Evolutionary conservation across 2,329 filamentous ascomycete species (phyloP).

Genomic region (Colletotrichum sp.): DNA sequence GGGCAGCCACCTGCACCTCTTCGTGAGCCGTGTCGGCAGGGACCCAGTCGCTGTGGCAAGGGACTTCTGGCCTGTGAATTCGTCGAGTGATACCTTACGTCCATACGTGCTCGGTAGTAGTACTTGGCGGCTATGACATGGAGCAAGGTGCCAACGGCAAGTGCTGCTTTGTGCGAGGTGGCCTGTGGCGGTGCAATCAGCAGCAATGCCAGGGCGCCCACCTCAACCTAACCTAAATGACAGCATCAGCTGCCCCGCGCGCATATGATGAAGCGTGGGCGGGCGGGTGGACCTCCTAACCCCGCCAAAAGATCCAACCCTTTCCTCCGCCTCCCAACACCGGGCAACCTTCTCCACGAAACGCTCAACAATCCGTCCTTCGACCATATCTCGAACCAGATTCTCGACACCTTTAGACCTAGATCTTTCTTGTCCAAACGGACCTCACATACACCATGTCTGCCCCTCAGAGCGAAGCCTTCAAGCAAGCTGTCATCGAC

Average conservation of each 20-base stretch:
- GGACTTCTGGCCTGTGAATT: not conserved
- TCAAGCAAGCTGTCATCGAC: constrained; percentile 64
- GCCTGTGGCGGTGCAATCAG: constrained; percentile 14
- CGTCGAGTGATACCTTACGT: not conserved
- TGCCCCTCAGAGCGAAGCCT: constrained; percentile 46
- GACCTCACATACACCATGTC: constrained; percentile 40
- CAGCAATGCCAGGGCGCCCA: not conserved
- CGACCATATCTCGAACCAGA: not conserved
- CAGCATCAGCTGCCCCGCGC: constrained; percentile 22
- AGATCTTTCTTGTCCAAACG: not conserved
- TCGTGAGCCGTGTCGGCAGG: not conserved
- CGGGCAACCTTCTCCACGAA: constrained; percentile 4
- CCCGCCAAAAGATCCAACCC: constrained; percentile 19
- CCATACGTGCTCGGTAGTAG: not conserved
- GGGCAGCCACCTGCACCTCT: not conserved
- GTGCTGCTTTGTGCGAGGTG: not conserved
- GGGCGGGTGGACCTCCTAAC: constrained; percentile 9
- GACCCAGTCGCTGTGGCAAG: not conserved
- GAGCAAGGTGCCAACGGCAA: not conserved
- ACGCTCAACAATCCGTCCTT: constrained; percentile 11
- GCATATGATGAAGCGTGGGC: constrained; percentile 15
- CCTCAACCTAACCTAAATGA: constrained; percentile 1
- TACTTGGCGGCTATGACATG: not conserved
- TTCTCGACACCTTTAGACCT: not conserved
- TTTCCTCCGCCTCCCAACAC: constrained; percentile 14